phyloP scores from a whole-genome alignment of 768 basidiomycete species.

The Roridomyces roridus region DNA sequence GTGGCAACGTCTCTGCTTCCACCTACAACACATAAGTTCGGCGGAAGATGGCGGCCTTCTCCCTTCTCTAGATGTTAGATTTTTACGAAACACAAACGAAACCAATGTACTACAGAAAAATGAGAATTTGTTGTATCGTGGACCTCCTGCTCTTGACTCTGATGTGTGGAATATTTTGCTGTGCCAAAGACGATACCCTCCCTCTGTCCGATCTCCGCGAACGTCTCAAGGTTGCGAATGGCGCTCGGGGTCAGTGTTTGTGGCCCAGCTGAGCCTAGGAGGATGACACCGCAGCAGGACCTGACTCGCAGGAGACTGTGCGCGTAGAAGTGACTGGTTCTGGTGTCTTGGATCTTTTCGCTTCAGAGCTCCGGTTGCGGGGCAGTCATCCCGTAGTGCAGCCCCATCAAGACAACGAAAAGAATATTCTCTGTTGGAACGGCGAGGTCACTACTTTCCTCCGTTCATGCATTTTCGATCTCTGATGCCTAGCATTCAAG shows the following conservation, averaged over 20 bases:
- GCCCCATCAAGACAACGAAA: slow-evolving; percentile 66
- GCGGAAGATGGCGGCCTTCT: slow-evolving; percentile 12
- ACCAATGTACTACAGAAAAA: slow-evolving; percentile 20
- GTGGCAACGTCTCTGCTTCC: slow-evolving; percentile 91
- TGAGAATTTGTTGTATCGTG: slow-evolving; percentile 9
- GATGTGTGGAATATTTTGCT: slow-evolving; percentile 80
- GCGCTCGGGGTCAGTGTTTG: slow-evolving; percentile 57
- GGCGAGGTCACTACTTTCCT: slow-evolving; percentile 64
- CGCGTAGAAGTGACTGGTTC: slow-evolving; percentile 25
- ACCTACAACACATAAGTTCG: slow-evolving; percentile 68
- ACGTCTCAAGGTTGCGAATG: slow-evolving; percentile 55
- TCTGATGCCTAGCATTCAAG: slow-evolving; percentile 31
- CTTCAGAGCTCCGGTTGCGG: slow-evolving; percentile 78
- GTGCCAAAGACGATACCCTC: slow-evolving; percentile 35
- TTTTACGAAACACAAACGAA: slow-evolving; percentile 19
- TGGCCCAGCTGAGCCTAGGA: slow-evolving; percentile 6
- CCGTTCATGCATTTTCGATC: not conserved
- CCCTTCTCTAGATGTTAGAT: slow-evolving; percentile 16
- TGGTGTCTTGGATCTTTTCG: slow-evolving; percentile 61
- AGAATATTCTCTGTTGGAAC: slow-evolving; percentile 82
- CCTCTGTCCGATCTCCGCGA: slow-evolving; percentile 32
- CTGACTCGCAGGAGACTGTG: slow-evolving; percentile 59
- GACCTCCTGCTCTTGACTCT: slow-evolving; percentile 15
- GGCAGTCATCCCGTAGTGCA: slow-evolving; percentile 66
- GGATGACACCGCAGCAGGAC: slow-evolving; percentile 49